A percentile compares a stretch with the other conserved stretches of the same genome.
These are phyloP conservation scores for Chenopodium album DNA, from an alignment of 148 eudicot genomes.

Conservation along the genomic window DNA sequence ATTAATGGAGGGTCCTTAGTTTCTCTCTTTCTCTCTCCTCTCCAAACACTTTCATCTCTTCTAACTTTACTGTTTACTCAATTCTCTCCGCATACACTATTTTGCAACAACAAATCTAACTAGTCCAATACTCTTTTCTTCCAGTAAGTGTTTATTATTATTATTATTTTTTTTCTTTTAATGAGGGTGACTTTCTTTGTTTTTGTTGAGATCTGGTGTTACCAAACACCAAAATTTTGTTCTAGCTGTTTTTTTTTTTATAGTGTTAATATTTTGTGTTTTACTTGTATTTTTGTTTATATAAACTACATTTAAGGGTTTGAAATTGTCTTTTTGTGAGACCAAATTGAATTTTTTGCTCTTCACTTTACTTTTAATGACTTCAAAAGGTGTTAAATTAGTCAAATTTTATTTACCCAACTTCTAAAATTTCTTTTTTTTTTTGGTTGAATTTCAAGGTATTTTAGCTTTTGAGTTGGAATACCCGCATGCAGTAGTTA, in stretches of 20 bases:
- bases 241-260: not conserved
- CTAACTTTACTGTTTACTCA: not conserved
- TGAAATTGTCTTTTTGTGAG: not conserved
- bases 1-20: constrained; percentile 64
- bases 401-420: not conserved
- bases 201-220: constrained; percentile 19
- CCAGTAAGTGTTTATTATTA: constrained; percentile 12
- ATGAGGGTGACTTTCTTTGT: not conserved
- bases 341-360: not conserved
- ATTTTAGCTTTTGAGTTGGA: not conserved
- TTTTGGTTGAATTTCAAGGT: not conserved
- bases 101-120: not conserved
- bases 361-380: not conserved
- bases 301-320: not conserved
- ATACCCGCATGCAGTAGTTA: not conserved
- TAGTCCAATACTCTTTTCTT: not conserved
- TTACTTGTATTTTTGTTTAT: not conserved
- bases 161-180: not conserved
- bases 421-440: not conserved
- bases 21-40: constrained; percentile 35
- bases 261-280: not conserved
- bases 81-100: too few species aligned
- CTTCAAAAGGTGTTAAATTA: not conserved
- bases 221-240: too few species aligned
- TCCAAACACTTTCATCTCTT: not conserved